Base-by-base conservation (phyloP, 768 basidiomycete species). In the Tulasnella sp. region DNA sequence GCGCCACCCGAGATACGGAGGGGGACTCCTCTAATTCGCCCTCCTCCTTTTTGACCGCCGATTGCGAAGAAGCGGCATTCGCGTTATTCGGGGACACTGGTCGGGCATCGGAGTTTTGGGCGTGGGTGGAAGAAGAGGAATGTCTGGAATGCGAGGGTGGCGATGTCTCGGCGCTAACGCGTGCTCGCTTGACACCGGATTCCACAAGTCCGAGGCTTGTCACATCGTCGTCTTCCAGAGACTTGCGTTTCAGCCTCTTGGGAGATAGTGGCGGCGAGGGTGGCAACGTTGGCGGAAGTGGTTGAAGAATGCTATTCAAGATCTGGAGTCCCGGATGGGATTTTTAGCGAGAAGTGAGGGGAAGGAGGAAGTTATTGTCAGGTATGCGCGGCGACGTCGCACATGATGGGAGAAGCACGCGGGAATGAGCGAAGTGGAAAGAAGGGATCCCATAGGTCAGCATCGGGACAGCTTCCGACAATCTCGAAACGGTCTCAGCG, bases 161-260 rank as follows among this genome's bases (percentile, higher is more conserved):
- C 37, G 35, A 32, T 32, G 51, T 51, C 35, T 40, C 55, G 55
- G 75, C 75, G 61, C 51, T 40, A 61, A 61, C 20, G n/a, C 51
- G 39, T 23, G 75, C n/a, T 55, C 51, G 48, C 75, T 61, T 76
- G 55, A 57, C 91, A 67, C 61, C 61, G 73, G 98, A 92, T 84
- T 99, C 96, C 23, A 92, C 94, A 0, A 92, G 93, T 83, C 98
- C 96, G 80, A 98, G 90, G 0, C 96, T 97, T 9, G 96, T 85
- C 26, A 84, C 81, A 77, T 91, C 90, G 67, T 98, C 86, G 2
- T 85, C 86, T 79, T 93, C 92, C 39, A 98, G 85, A 23, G 98
- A 86, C 35, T 92, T 88, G 70, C 94, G 89, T 83, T 98, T 97
- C 13, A 90, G 85, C 0, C 91, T 86, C 0, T 94, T 94, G 15